Conservation (phyloP, 164 flowering plant species). For the Euptelea pleiosperma region DNA sequence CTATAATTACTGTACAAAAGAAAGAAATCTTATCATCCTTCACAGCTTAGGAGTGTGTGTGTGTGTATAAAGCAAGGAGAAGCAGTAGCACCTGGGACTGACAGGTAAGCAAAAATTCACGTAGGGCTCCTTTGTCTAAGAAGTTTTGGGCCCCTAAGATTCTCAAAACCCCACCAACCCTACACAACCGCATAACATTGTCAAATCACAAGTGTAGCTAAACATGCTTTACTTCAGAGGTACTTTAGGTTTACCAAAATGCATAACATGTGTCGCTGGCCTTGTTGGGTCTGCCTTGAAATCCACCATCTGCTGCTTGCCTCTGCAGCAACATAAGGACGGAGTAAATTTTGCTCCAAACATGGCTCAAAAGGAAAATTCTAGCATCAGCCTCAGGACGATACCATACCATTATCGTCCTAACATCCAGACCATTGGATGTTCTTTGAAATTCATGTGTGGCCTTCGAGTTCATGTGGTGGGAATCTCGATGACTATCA, state of each 20-base stretch:
- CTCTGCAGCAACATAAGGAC: constrained; percentile 41
- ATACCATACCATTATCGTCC: no score
- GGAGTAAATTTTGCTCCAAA: neutral
- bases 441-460: no score
- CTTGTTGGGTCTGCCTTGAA: constrained; percentile 93
- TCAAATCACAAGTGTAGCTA: constrained; percentile 6
- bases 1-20: no score
- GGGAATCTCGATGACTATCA: no score
- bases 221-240: neutral
- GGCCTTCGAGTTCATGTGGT: no score
- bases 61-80: constrained; percentile 9
- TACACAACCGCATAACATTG: constrained; percentile 22
- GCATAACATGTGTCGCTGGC: constrained; percentile 90
- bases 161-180: constrained; percentile 78
- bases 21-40: no score
- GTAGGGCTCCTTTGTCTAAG: constrained; percentile 51
- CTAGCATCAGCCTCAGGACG: no score
- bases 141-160: constrained; percentile 65
- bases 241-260: constrained; percentile 62
- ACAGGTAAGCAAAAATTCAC: constrained; percentile 60
- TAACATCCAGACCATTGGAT: no score
- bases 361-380: neutral
- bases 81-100: constrained; percentile 57
- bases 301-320: constrained; percentile 86
- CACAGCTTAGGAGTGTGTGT: no score